phyloP scores from a whole-genome alignment of 768 basidiomycete genomes.

The Boletus pseudopeckii region DNA sequence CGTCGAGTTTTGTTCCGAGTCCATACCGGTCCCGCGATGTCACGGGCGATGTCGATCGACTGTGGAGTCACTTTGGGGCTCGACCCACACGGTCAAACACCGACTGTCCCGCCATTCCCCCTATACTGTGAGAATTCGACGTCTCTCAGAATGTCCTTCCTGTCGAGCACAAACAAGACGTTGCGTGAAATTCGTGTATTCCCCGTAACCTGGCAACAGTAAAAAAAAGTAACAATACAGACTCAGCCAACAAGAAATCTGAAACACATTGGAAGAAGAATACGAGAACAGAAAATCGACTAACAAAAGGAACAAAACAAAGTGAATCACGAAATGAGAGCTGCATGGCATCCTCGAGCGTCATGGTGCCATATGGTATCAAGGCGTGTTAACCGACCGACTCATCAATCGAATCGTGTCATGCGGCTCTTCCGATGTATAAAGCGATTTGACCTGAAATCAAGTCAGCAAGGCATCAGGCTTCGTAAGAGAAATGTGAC shows the following conservation, averaged over 20 bases:
- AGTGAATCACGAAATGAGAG: not conserved
- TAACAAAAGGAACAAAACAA: not conserved
- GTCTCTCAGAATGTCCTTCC: not conserved
- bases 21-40: not conserved
- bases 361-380: not conserved
- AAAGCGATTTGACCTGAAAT: not conserved
- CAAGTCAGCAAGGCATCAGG: not conserved
- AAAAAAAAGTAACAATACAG: not conserved
- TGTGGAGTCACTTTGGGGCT: not conserved
- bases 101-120: not conserved
- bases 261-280: not conserved
- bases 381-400: not conserved
- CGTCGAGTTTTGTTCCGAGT: not conserved
- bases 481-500: not conserved
- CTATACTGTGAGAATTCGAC: not conserved
- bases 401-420: not conserved
- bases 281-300: not conserved
- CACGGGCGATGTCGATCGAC: not conserved
- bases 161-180: too few species aligned
- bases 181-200: not conserved
- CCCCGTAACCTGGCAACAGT: not conserved
- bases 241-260: not conserved
- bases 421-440: constrained; percentile 8
- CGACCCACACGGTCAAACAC: not conserved
- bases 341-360: not conserved